Evolutionary conservation across 2,329 filamentous ascomycete species (phyloP), one percentile per base, ranked within the genome.

Genomic region (Aspergillus ochraceus): DNA sequence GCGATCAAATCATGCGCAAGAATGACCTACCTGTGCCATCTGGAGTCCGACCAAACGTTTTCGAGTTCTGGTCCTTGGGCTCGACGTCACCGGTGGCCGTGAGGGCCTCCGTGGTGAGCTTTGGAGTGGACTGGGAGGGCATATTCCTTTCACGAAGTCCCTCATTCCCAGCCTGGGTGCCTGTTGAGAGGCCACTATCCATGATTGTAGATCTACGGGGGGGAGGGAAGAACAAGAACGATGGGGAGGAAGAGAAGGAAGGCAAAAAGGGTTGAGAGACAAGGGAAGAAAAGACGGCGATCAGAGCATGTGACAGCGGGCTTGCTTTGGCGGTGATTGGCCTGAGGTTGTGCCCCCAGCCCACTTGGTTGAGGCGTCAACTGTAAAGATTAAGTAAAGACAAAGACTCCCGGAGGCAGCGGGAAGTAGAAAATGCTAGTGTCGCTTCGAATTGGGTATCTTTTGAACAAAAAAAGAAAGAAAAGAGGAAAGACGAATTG

Each of bases 21-120:
- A 82, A 60, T 57, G 57, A 82, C 90, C 77, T 84, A 97, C 94
- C 88, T 78, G 86, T 96, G 70, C 94, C 94, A 78, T 93, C 90
- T 30, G 91, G 91, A 14, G 94, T 97, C 65, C 93, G 88, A 58
- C 94, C 94, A 81, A 90, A 97, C 0, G 92, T 97, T 81, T 91
- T 94, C 74, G 87, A 88, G 62, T 84, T 78, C 62, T 84, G 82
- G 49, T 79, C 74, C 57, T 76, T 77, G 55, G 80, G 77, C 68
- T 83, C 80, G 60, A 66, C 52, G 57, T 73, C 71, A 50, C 67
- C 73, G 14, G 67, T 63, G 57, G 68, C 66, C 51, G 66, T 66
- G 17, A 76, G 66, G 61, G 82, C 78, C 64, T 81, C 76, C 58
- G 80, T 70, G 32, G 83, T 81, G 57, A 78, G 74, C 65, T 79